Evolutionary conservation across 768 basidiomycete genomes (phyloP).

Genomic region (Mrakia gelida): DNA sequence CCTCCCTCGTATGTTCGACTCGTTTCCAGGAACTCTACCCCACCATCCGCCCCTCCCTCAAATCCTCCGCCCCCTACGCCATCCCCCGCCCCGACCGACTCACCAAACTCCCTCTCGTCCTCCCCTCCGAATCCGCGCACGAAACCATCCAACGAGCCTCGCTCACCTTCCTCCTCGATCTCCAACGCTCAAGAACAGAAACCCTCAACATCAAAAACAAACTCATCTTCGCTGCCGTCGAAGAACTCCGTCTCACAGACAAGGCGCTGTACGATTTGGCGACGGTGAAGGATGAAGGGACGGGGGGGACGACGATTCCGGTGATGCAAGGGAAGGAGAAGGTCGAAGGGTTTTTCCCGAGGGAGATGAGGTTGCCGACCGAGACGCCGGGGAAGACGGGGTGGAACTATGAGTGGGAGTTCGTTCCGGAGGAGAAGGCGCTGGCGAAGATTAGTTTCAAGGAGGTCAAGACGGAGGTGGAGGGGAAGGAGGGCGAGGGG

Average conservation of each 20-base stretch:
- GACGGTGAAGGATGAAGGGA: constrained; percentile 1
- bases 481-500: neutral
- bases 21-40: constrained; percentile 4
- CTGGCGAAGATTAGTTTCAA: neutral
- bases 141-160: constrained; percentile 21
- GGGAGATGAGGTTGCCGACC: constrained; percentile 27
- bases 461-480: neutral
- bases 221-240: constrained; percentile 18
- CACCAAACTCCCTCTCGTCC: constrained; percentile 1
- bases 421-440: constrained; percentile 18
- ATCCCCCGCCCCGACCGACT: constrained; percentile 13
- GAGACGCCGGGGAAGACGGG: constrained; percentile 24
- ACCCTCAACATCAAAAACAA: neutral
- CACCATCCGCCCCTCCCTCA: constrained; percentile 1
- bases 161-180: neutral
- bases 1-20: neutral
- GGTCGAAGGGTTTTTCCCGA: constrained; percentile 26
- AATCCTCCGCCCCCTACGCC: constrained; percentile 8
- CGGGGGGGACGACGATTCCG: constrained; percentile 1
- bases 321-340: neutral
- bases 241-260: constrained; percentile 14
- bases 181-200: neutral
- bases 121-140: constrained; percentile 20
- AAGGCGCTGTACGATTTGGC: constrained; percentile 21
- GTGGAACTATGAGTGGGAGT: constrained; percentile 30